Percentiles rank a stretch among this genome's conserved stretches.
These are phyloP conservation scores for Dalechampia spathulata DNA, from an alignment of 441 rosid genomes.

Conservation along the genomic window DNA sequence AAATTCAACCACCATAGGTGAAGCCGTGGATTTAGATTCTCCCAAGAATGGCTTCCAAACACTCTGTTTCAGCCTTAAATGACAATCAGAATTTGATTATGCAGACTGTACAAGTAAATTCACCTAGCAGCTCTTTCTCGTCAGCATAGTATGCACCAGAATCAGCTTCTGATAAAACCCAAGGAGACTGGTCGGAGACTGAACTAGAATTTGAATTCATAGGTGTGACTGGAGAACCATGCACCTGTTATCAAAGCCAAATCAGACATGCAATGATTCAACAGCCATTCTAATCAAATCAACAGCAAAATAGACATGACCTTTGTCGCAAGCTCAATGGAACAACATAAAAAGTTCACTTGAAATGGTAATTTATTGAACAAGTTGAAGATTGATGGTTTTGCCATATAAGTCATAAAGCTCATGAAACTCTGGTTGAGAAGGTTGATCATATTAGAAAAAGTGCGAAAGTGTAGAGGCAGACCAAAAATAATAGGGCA, in stretches of 20 bases:
- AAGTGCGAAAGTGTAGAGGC: too few species aligned
- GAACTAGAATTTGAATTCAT: constrained; percentile 82
- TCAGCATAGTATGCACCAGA: constrained; percentile 46
- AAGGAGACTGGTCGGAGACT: constrained; percentile 54
- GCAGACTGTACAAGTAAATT: constrained; percentile 11
- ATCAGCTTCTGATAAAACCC: constrained; percentile 55
- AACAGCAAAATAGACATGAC: background rate
- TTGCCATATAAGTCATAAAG: too few species aligned
- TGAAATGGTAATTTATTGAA: too few species aligned
- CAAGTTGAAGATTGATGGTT: too few species aligned
- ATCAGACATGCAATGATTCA: constrained; percentile 7
- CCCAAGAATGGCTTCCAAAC: constrained; percentile 1
- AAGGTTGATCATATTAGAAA: too few species aligned
- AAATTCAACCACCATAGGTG: background rate
- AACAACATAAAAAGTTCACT: background rate
- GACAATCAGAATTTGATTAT: background rate
- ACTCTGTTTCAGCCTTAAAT: background rate
- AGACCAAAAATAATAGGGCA: too few species aligned
- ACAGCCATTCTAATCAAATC: background rate
- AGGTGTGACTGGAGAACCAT: constrained; percentile 77
- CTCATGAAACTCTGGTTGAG: too few species aligned
- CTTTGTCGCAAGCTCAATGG: background rate
- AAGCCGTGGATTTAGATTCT: background rate
- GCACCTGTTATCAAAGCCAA: constrained; percentile 35
- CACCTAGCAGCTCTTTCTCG: constrained; percentile 27